phyloP scores from a whole-genome alignment of 805 yeast species.

The Scheffersomyces ergatensis region DNA sequence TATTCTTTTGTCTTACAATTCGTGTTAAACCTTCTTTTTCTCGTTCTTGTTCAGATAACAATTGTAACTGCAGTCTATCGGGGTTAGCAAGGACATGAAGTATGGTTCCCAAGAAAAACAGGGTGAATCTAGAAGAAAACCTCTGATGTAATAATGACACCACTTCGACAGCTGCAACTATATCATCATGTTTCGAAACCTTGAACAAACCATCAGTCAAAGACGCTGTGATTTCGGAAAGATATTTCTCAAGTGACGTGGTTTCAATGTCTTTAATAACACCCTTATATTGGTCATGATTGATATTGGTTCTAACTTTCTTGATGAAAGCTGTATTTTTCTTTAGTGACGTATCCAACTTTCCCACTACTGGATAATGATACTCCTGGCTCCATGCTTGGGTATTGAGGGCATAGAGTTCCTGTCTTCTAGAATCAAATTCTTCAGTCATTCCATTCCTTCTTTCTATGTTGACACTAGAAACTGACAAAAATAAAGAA shows the following conservation, averaged over 20 bases:
- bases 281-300: conserved; percentile 44
- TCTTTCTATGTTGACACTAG: too few relatives aligned
- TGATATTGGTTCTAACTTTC: conserved; percentile 58
- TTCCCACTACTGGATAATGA: conserved; percentile 15
- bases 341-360: conserved; percentile 74
- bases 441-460: conserved; percentile 11
- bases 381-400: conserved; percentile 54
- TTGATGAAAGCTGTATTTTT: conserved; percentile 79
- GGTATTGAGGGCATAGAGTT: conserved; percentile 34
- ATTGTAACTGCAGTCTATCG: conserved; percentile 9
- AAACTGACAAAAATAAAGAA: too few relatives aligned
- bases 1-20: conserved; percentile 40
- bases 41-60: conserved; percentile 18
- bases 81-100: conserved; percentile 38
- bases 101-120: conserved; percentile 41
- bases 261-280: conserved; percentile 61
- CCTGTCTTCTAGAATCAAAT: conserved; percentile 13
- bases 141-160: conserved; percentile 76
- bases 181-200: conserved; percentile 54
- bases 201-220: conserved; percentile 59
- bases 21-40: conserved; percentile 46
- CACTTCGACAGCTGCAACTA: conserved; percentile 63
- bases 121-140: conserved; percentile 54
- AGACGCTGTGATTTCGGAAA: conserved; percentile 65
- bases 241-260: conserved; percentile 68